A percentile compares a stretch with the other conserved stretches of the same genome.
phyloP scores from a whole-genome alignment of 2,329 filamentous ascomycete genomes.

The Colletotrichum camelliae region DNA sequence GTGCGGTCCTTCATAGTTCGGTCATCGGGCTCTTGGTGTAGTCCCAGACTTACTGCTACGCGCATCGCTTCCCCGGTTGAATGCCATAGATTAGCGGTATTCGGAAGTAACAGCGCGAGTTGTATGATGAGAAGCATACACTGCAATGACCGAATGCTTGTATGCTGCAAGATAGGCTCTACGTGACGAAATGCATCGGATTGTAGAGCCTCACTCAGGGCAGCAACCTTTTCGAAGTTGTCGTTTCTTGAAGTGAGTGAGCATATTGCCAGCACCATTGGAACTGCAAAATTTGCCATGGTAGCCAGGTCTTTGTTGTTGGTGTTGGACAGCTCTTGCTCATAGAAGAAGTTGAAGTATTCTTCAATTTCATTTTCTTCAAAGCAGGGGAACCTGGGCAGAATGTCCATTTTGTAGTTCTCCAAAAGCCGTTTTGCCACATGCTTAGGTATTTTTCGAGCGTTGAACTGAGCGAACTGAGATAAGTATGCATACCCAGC shows the following conservation, averaged over 20 bases:
- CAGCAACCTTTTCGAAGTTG: neutral
- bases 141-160: neutral
- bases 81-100: neutral
- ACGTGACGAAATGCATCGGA: neutral
- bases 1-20: neutral
- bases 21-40: neutral
- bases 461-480: neutral
- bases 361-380: neutral
- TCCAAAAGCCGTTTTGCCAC: neutral
- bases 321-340: neutral
- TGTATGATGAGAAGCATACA: neutral
- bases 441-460: neutral
- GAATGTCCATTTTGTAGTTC: neutral
- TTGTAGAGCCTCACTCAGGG: neutral
- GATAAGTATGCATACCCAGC: neutral
- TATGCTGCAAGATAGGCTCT: neutral
- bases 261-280: neutral
- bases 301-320: neutral
- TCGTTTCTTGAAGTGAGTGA: neutral
- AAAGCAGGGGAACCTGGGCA: neutral
- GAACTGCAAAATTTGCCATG: neutral
- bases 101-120: neutral
- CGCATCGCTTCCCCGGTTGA: neutral
- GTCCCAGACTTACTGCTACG: neutral
- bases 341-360: neutral